Evolutionary conservation across 1,284 basidiomycete genomes (phyloP), one percentile per base, ranked within the genome.

Genomic region (Heterobasidion parviporum): DNA sequence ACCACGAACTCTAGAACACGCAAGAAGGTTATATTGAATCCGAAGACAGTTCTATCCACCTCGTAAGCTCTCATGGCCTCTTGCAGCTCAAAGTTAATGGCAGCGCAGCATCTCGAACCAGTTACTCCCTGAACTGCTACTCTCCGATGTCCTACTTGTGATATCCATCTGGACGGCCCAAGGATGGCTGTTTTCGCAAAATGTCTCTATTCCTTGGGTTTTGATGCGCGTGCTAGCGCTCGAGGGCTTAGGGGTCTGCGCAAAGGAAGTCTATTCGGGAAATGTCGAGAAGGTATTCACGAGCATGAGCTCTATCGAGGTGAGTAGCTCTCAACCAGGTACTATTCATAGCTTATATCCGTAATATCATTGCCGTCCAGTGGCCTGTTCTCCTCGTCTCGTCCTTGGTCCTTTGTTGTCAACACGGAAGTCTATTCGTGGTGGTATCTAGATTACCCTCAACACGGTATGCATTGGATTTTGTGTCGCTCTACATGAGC

Each of bases 181-280:
- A 68, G 83, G 83, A 62, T 81, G 80, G 72, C 67, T 88, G 3
- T 69, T 89, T 50, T 73, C 78, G 20, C 76, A 77, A 51, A 82
- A 87, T 67, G 76, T 84, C 18, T 84, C 84, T 10, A 78, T 85
- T 6, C 85, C 88, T 64, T 89, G 87, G 88, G 73, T 87, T 18
- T 73, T 85, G 34, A 83, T 88, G 70, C 72, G 87, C 59, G 75
- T 87, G 47, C 71, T 89, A 53, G 84, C 83, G 4, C 81, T 81
- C 61, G 83, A 80, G 36, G 85, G 78, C 20, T 63, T 87, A 52
- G 81, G 79, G 18, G 75, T 80, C 48, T 59, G 86, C 36, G 67
- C 79, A 14, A 82, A 84, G 81, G 81, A 83, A 59, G 75, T 68
- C 1, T 60, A 73, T 49, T 80, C 78, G 0, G 78, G 79, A 5